Evolutionary conservation across 2,329 filamentous ascomycete species (phyloP).

Genomic region (Coniochaeta sp.): DNA sequence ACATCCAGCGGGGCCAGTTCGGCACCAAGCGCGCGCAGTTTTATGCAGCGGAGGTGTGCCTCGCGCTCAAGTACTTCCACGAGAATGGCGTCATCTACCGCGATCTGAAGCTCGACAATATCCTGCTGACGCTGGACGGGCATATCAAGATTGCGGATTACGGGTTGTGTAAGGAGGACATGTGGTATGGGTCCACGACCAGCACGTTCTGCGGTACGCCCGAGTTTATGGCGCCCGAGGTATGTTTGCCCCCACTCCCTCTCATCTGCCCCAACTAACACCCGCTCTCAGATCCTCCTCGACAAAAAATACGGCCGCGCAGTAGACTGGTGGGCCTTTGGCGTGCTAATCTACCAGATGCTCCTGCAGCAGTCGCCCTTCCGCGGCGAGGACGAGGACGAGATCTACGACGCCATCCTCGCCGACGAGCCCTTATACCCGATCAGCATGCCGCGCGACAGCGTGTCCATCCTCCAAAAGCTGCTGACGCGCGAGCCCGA

Average conservation of each 20-base stretch:
- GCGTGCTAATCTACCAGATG: constrained; percentile 99
- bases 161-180: constrained; percentile 98
- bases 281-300: constrained; percentile 66
- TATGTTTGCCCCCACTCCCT: constrained; percentile 31
- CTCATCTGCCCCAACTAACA: constrained; percentile 84
- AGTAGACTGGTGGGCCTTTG: constrained; percentile 99
- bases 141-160: constrained; percentile 99
- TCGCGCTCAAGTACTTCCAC: constrained; percentile 98
- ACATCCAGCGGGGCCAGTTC: constrained; percentile 95
- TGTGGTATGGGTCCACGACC: constrained; percentile 97
- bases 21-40: constrained; percentile 97
- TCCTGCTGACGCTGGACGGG: constrained; percentile 86
- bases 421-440: constrained; percentile 96
- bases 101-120: constrained; percentile 90
- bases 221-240: constrained; percentile 98
- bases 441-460: constrained; percentile 97
- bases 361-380: constrained; percentile 97
- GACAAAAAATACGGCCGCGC: constrained; percentile 98
- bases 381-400: constrained; percentile 96
- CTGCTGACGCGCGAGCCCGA: constrained; percentile 93
- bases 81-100: constrained; percentile 99
- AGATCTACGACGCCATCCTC: constrained; percentile 98
- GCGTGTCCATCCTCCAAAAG: constrained; percentile 96
- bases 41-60: constrained; percentile 93
- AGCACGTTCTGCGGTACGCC: constrained; percentile 99